phyloP scores from a whole-genome alignment of 306 rosid species.

The Prunus armeniaca region DNA sequence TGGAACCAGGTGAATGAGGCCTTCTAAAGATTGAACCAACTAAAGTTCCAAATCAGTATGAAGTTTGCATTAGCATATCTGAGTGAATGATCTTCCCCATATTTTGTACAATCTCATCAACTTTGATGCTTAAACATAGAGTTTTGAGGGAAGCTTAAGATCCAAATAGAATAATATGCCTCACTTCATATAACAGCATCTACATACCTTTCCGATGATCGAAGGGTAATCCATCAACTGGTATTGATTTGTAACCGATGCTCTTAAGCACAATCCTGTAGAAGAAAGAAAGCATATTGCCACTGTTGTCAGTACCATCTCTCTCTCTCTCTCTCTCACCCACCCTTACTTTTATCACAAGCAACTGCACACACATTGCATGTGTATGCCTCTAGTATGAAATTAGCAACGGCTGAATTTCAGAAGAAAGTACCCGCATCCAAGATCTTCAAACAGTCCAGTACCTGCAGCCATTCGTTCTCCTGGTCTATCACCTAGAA shows the following conservation, averaged over 20 bases:
- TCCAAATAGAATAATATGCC: neutral
- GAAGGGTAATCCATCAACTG: conserved; percentile 80
- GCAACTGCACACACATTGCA: neutral
- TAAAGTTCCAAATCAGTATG: neutral
- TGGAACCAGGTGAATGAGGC: neutral
- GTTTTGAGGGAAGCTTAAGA: neutral
- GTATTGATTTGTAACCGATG: conserved; percentile 90
- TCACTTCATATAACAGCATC: neutral
- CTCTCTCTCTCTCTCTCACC: neutral
- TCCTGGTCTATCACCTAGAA: conserved; percentile 65
- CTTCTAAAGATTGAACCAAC: neutral
- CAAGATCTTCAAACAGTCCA: conserved; percentile 65
- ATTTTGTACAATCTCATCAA: neutral
- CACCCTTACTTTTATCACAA: neutral
- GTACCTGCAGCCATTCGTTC: conserved; percentile 76
- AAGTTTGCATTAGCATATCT: neutral
- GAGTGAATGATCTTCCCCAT: neutral
- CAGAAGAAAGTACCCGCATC: conserved; percentile 60
- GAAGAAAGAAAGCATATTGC: conserved; percentile 20
- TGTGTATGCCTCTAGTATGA: neutral
- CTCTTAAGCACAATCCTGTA: conserved; percentile 84
- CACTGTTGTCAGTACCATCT: conserved; percentile 1
- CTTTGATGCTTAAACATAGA: neutral
- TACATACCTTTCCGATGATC: conserved; percentile 67
- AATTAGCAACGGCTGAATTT: neutral